Evolutionary conservation across 2,329 filamentous ascomycete species (phyloP), one percentile per base, ranked within the genome.

Genomic region (Rasamsonia emersonii): DNA sequence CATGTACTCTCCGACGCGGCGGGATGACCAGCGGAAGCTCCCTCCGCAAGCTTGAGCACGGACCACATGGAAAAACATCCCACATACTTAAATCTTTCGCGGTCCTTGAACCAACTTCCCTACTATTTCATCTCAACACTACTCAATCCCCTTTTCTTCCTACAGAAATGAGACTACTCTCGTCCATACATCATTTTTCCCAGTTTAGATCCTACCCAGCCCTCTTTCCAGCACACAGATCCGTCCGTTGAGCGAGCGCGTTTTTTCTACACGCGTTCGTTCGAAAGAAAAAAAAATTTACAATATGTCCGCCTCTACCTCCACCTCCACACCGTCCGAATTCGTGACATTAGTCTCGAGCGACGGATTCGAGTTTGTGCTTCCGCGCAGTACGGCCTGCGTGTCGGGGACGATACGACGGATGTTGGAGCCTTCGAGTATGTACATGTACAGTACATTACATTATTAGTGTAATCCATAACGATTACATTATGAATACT

Each of bases 331-430:
- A 15, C 41, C 45, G 11, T 49, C 67, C 3, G 69, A 76, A 39
- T 80, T 71, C 47, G 74, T 82, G 32, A 79, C 77, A 1, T 62
- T 82, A 4, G 65, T 79, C 14, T 79, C 76, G 1, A 68, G 64
- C 35, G 77, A 82, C 49, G 75, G 69, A 30, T 81, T 73, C 50
- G 73, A 78, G 41, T 81, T 79, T 53, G 65, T 79, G 40, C 54
- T 82, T 24, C 65, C 71, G 14, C 70, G 76, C 43, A 75, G 68
- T 18, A 69, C 73, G 4, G 77, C 76, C 23, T 72, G 65, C 46
- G 64, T 78, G 35, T 75, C 75, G 4, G 71, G 68, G 26, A 73
- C 75, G 2, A 73, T 82, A 46, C 70, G 70, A 41, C 68, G 73
- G 41, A 79, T 79, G 68, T 56, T 82, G 27, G 73, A 80, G 44